These are phyloP conservation scores for Saturnispora gosingensis DNA, from an alignment of 805 yeast species.

Conservation along the genomic window DNA sequence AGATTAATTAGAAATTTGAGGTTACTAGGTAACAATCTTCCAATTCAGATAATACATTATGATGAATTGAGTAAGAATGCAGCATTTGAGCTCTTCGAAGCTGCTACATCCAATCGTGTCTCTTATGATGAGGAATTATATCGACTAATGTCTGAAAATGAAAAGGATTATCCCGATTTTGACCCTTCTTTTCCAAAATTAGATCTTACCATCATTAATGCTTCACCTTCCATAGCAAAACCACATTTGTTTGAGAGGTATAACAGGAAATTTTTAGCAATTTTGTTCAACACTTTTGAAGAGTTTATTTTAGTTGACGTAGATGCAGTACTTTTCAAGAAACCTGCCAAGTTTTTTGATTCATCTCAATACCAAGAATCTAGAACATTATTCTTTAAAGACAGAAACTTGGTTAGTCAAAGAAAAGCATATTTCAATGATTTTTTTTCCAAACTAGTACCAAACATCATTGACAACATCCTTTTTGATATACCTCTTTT, in stretches of 20 bases:
- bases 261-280: conserved; percentile 42
- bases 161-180: neutral
- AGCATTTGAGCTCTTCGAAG: conserved; percentile 24
- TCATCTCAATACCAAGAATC: conserved; percentile 27
- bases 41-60: conserved; percentile 36
- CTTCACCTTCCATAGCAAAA: conserved; percentile 15
- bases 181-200: conserved; percentile 16
- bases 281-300: conserved; percentile 48
- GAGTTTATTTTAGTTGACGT: conserved; percentile 43
- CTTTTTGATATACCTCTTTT: conserved; percentile 30
- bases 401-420: conserved; percentile 26
- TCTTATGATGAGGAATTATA: neutral
- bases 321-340: conserved; percentile 33
- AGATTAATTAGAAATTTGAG: conserved; percentile 40
- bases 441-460: conserved; percentile 38
- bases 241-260: conserved; percentile 15
- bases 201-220: conserved; percentile 24
- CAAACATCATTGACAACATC: conserved; percentile 30
- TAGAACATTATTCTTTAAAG: conserved; percentile 40
- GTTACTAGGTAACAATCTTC: conserved; percentile 38
- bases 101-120: conserved; percentile 24
- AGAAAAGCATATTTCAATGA: conserved; percentile 28
- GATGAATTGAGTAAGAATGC: conserved; percentile 31
- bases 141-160: neutral
- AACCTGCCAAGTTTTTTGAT: conserved; percentile 29